Evolutionary conservation across 208 protist species (phyloP).

Genomic region (Trypanosoma cruzi): DNA sequence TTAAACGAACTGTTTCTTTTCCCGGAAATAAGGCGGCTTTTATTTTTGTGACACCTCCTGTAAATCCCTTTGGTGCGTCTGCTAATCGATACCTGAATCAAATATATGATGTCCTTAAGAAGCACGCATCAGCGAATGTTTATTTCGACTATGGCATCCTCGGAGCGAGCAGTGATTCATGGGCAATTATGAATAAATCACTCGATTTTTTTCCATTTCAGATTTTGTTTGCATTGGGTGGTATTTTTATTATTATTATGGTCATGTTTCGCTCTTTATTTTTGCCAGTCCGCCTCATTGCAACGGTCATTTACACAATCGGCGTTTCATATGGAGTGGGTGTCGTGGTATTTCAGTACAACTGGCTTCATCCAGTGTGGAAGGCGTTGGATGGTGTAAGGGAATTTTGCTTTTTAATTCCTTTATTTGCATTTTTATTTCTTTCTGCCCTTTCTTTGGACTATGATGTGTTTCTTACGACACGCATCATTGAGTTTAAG

Average conservation of each 20-base stretch:
- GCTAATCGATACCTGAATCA: conserved; percentile 23
- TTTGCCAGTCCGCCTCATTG: conserved; percentile 29
- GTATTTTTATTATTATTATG: conserved; percentile 32
- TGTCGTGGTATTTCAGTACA: conserved; percentile 37
- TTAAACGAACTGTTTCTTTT: conserved; percentile 22
- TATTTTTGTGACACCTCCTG: conserved; percentile 12
- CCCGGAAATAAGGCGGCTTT: conserved; percentile 10
- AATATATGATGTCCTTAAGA: conserved; percentile 16
- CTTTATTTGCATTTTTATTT: conserved; percentile 33
- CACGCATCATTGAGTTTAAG: conserved; percentile 35
- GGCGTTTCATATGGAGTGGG: conserved; percentile 28
- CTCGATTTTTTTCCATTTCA: conserved; percentile 37
- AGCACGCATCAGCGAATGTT: conserved; percentile 6
- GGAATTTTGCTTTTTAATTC: conserved; percentile 29
- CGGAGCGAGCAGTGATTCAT: conserved; percentile 24
- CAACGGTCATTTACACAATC: conserved; percentile 33
- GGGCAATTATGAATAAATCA: conserved; percentile 30
- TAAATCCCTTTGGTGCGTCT: conserved; percentile 18
- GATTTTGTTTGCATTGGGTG: conserved; percentile 27
- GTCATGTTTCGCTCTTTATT: conserved; percentile 34
- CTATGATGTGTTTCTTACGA: conserved; percentile 48
- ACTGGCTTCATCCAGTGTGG: conserved; percentile 30
- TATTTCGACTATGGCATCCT: conserved; percentile 23
- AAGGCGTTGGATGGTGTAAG: conserved; percentile 24
- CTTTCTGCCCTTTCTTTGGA: conserved; percentile 33